Conservation (phyloP, 73 alveolate genomes). For the Stentor coeruleus region DNA sequence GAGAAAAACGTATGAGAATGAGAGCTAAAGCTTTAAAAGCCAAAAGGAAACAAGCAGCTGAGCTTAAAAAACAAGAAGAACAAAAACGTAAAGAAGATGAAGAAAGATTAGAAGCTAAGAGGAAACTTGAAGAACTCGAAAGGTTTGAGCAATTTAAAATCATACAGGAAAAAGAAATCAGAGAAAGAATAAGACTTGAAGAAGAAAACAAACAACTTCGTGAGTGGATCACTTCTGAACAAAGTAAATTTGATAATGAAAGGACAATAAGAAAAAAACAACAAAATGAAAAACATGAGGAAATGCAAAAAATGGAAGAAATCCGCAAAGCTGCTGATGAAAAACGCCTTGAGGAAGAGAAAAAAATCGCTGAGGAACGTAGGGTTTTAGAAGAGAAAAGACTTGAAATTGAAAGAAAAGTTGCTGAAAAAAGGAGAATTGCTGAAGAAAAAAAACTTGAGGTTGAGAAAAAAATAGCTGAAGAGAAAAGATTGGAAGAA, state of each 20-base stretch:
- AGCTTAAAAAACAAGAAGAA: background rate
- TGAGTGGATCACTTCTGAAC: background rate
- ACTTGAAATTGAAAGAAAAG: background rate
- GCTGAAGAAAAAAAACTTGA: background rate
- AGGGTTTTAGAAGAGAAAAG: background rate
- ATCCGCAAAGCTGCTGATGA: background rate
- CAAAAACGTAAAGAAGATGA: background rate
- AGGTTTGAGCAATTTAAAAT: background rate
- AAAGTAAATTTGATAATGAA: no score
- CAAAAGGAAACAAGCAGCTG: no score
- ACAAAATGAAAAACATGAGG: background rate
- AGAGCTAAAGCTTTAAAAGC: background rate
- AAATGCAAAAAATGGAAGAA: background rate
- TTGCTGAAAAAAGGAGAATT: background rate
- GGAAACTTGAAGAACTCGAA: background rate
- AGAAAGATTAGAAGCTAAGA: background rate
- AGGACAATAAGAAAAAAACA: background rate
- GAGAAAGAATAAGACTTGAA: slow-evolving; percentile 1
- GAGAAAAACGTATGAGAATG: background rate
- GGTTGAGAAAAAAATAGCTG: background rate
- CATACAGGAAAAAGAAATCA: background rate
- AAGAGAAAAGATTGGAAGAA: background rate
- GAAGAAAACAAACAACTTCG: background rate
- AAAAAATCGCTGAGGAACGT: background rate
- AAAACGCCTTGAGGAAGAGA: background rate